Evolutionary conservation across 441 rosid species (phyloP).

Genomic region (Arabidopsis hybrid): DNA sequence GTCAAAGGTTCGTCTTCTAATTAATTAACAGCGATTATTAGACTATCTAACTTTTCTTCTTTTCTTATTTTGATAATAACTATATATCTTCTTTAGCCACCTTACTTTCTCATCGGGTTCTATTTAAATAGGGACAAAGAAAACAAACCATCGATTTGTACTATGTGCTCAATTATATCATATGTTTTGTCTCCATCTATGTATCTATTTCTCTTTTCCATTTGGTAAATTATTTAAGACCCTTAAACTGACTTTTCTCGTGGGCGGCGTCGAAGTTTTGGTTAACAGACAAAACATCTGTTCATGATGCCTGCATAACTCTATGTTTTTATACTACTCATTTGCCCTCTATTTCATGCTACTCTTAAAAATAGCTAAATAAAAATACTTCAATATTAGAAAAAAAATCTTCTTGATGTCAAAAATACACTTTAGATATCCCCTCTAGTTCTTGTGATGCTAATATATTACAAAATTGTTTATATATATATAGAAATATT

Average conservation of each 20-base stretch:
- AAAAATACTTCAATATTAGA: no score
- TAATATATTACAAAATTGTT: no score
- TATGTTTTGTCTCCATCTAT: constrained; percentile 13
- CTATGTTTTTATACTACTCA: not conserved
- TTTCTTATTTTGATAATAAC: no score
- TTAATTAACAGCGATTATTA: no score
- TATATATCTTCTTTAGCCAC: constrained; percentile 4
- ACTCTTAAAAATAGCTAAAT: no score
- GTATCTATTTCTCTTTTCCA: not conserved
- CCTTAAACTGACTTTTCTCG: constrained; percentile 10
- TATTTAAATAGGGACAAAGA: constrained; percentile 13
- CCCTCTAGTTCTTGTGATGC: no score
- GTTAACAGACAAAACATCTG: not conserved
- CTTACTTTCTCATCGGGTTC: constrained; percentile 14
- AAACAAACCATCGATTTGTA: constrained; percentile 19
- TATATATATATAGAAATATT: no score
- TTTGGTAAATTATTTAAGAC: constrained; percentile 7
- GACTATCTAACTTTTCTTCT: no score
- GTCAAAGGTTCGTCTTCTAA: no score
- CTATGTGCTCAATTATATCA: constrained; percentile 24
- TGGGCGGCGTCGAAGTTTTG: constrained; percentile 4
- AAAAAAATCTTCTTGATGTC: no score
- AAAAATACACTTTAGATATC: no score
- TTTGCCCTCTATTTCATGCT: not conserved
- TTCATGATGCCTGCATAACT: not conserved